Base-by-base conservation (phyloP, 768 basidiomycete species). In the Terana coerulea region DNA sequence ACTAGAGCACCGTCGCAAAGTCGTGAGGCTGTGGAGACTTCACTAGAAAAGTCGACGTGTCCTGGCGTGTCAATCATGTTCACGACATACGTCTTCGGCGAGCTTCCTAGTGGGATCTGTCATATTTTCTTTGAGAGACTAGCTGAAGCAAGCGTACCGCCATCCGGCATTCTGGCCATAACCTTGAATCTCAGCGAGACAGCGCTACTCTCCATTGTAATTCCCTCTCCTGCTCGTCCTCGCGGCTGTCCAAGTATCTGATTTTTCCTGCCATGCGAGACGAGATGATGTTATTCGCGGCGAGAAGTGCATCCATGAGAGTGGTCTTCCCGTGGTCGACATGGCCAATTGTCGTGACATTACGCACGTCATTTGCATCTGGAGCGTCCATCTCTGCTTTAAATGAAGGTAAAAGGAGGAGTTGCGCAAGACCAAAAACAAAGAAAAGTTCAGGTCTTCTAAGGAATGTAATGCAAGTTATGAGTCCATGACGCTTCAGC, bases 11-110 rank as follows among this genome's bases (percentile, higher is more conserved):
- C 97, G 68, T 98, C 97, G 59, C 94, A 97, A 22, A 99, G 65
- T 43, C 95, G 75, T 11, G 94, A 91, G 19, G 95, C 94, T 1
- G 92, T 90, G 1, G 94, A 98, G 0, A 99, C 97, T 65, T 98
- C 97, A 49, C 87, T 93, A 0, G 94, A 95, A 60, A 99, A 99
- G 68, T 98, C 97, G 21, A 99, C 95, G 71, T 99, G 97, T 3
- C 97, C 97, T 14, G 97, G 97, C 0, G 97, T 98, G 68, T 99
- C 97, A 56, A 99, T 95, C 78, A 98, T 86, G 65, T 97, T 98
- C 48, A 98, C 80, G 40, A 88, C 76, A 70, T 89, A 97, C 21
- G 84, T 87, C 64, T 75, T 86, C 24, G 79, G 73, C 47, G 70
- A 69, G 67, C 67, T 76, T 65, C 67, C 88, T 88, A 62, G 60